A percentile compares a stretch with the other conserved stretches of the same genome.
phyloP scores from a whole-genome alignment of 1,139 yeast genomes.

The Zygoascus meyerae region DNA sequence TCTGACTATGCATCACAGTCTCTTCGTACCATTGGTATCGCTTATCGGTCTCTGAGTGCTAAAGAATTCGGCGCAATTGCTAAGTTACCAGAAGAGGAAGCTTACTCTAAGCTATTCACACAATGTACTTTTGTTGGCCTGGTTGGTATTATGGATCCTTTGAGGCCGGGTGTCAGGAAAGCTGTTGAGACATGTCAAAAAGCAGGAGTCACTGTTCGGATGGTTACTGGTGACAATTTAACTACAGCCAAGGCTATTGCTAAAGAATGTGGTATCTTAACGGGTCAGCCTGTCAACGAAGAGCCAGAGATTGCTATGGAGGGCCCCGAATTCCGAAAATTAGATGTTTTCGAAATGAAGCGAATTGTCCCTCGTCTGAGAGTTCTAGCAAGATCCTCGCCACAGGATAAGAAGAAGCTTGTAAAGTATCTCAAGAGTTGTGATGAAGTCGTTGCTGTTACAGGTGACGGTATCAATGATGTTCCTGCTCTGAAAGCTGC shows the following conservation, averaged over 20 bases:
- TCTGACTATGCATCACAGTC: slow-evolving; percentile 67
- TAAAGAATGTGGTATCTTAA: slow-evolving; percentile 70
- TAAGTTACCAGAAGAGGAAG: slow-evolving; percentile 26
- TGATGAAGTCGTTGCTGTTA: slow-evolving; percentile 95
- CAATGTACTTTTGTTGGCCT: slow-evolving; percentile 45
- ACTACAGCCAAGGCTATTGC: slow-evolving; percentile 90
- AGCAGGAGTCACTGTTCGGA: slow-evolving; percentile 92
- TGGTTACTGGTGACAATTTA: slow-evolving; percentile 96
- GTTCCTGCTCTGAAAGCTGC: slow-evolving; percentile 76
- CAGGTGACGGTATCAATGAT: slow-evolving; percentile 95
- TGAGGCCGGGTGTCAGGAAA: slow-evolving; percentile 81
- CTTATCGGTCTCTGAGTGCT: slow-evolving; percentile 59
- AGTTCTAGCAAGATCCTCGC: slow-evolving; percentile 90
- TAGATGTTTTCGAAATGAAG: slow-evolving; percentile 53
- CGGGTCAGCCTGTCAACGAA: slow-evolving; percentile 33
- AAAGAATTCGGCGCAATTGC: slow-evolving; percentile 45
- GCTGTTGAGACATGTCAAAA: slow-evolving; percentile 79
- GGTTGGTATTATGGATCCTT: slow-evolving; percentile 93
- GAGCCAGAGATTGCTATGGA: slow-evolving; percentile 72
- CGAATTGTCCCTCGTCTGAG: slow-evolving; percentile 62
- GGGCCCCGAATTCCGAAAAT: slow-evolving; percentile 80
- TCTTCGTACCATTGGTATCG: slow-evolving; percentile 77
- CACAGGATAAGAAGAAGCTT: slow-evolving; percentile 84
- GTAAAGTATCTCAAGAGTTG: slow-evolving; percentile 75
- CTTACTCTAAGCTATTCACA: slow-evolving; percentile 20